A percentile compares a stretch with the other conserved stretches of the same genome.
These are phyloP conservation scores for Ceratocystis cacaofunesta DNA, from an alignment of 2,329 filamentous ascomycete genomes.

Conservation along the genomic window DNA sequence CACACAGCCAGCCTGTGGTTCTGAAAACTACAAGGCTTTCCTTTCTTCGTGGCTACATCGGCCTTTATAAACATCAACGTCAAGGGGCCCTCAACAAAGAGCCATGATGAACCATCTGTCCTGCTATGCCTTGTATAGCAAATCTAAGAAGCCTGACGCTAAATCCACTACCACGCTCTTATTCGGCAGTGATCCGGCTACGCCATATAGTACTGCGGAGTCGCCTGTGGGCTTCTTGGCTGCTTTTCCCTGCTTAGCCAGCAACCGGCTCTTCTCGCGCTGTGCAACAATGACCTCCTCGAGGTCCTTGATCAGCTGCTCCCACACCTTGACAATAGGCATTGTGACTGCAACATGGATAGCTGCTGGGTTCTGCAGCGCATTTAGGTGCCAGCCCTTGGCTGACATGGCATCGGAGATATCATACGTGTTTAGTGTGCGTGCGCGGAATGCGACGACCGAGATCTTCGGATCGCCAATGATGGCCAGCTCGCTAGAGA, in stretches of 20 bases:
- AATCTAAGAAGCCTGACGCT: slow-evolving; percentile 80
- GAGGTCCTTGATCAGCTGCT: slow-evolving; percentile 61
- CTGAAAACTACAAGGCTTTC: not conserved
- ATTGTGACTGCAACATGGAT: slow-evolving; percentile 90
- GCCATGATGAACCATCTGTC: not conserved
- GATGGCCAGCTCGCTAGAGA: slow-evolving; percentile 61
- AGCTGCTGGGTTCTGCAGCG: slow-evolving; percentile 77
- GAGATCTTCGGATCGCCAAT: slow-evolving; percentile 76
- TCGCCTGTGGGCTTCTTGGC: slow-evolving; percentile 56
- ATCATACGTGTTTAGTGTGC: slow-evolving; percentile 82
- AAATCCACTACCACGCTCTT: slow-evolving; percentile 88
- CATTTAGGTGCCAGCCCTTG: slow-evolving; percentile 91
- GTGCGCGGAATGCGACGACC: slow-evolving; percentile 76
- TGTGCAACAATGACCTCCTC: slow-evolving; percentile 54
- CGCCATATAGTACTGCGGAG: slow-evolving; percentile 79
- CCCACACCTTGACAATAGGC: slow-evolving; percentile 67
- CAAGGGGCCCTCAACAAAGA: not conserved
- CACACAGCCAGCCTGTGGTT: not conserved
- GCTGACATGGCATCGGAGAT: slow-evolving; percentile 75
- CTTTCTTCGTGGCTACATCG: not conserved
- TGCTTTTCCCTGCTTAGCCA: slow-evolving; percentile 53
- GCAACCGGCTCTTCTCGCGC: slow-evolving; percentile 64
- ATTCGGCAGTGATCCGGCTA: slow-evolving; percentile 86
- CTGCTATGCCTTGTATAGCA: slow-evolving; percentile 68
- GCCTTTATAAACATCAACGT: not conserved